Evolutionary conservation across 345 rosid species (phyloP).

Genomic region (Hibiscus syriacus): DNA sequence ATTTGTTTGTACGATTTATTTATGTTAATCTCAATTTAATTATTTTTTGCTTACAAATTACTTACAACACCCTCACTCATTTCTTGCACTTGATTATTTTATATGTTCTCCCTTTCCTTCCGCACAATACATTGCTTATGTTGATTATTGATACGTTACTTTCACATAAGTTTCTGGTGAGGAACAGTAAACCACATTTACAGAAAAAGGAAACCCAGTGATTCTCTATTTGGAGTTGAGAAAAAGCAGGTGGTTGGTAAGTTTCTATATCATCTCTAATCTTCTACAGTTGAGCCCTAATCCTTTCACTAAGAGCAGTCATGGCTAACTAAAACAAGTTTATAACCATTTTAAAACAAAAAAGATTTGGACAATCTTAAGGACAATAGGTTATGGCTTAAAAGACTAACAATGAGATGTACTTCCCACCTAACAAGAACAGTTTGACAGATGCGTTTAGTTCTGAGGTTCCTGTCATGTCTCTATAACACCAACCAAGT

Average conservation of each 20-base stretch:
- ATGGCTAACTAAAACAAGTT: constrained; percentile 36
- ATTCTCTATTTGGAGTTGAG: constrained; percentile 1
- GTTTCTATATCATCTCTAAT: constrained; percentile 18
- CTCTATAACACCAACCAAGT: constrained; percentile 36
- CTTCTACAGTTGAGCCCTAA: constrained; percentile 18
- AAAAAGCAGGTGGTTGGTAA: constrained; percentile 31
- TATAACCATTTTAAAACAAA: constrained; percentile 21
- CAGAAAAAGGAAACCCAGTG: background rate
- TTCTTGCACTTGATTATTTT: too few species aligned
- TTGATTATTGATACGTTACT: constrained; percentile 27
- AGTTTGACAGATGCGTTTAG: constrained; percentile 26
- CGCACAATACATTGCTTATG: constrained; percentile 10
- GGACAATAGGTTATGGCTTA: constrained; percentile 12
- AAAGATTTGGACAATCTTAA: constrained; percentile 10
- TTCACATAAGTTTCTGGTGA: constrained; percentile 12
- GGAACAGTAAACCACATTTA: constrained; percentile 16
- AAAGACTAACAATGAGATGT: constrained; percentile 32
- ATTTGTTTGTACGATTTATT: too few species aligned
- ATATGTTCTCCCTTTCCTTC: too few species aligned
- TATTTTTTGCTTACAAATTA: too few species aligned
- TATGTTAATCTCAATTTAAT: too few species aligned
- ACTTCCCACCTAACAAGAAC: constrained; percentile 41
- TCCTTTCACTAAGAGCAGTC: constrained; percentile 18
- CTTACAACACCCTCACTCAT: too few species aligned
- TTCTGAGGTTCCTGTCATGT: constrained; percentile 50